Conservation (phyloP, 2,329 filamentous ascomycete genomes). For the Pezicula radicicola region DNA sequence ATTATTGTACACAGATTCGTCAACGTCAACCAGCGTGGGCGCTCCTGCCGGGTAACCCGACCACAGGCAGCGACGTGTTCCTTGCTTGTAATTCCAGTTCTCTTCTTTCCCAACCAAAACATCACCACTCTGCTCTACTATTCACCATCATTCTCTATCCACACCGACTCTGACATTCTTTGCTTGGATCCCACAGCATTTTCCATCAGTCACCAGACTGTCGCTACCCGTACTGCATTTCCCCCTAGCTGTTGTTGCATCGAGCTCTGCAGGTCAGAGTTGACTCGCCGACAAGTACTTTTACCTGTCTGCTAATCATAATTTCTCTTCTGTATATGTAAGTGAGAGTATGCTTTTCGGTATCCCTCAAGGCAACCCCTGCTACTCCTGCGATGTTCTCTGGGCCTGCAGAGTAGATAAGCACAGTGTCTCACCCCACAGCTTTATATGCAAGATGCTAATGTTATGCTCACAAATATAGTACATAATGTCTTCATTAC, state of each 20-base stretch:
- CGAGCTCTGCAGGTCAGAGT: slow-evolving; percentile 12
- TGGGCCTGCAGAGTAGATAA: background rate
- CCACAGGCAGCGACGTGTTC: background rate
- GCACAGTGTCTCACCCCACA: background rate
- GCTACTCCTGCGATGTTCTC: background rate
- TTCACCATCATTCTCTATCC: background rate
- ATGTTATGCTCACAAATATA: background rate
- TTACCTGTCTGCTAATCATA: background rate
- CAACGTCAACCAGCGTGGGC: background rate
- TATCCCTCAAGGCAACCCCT: background rate
- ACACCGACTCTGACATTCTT: background rate
- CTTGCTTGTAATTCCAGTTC: too few species aligned
- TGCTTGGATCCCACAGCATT: background rate
- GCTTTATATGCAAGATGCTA: background rate
- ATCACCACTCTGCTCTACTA: too few species aligned
- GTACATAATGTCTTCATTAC: slow-evolving; percentile 22
- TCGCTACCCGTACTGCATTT: slow-evolving; percentile 1
- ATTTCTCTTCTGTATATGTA: background rate
- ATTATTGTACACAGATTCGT: background rate
- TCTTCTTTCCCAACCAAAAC: too few species aligned
- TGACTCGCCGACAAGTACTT: background rate
- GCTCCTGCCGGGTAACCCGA: slow-evolving; percentile 4
- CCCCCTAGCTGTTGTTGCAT: slow-evolving; percentile 2
- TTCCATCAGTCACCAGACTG: slow-evolving; percentile 1
- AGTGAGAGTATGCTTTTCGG: background rate